Conservation (phyloP, 352 stramenopile species). For the Phytophthora tentaculata region DNA sequence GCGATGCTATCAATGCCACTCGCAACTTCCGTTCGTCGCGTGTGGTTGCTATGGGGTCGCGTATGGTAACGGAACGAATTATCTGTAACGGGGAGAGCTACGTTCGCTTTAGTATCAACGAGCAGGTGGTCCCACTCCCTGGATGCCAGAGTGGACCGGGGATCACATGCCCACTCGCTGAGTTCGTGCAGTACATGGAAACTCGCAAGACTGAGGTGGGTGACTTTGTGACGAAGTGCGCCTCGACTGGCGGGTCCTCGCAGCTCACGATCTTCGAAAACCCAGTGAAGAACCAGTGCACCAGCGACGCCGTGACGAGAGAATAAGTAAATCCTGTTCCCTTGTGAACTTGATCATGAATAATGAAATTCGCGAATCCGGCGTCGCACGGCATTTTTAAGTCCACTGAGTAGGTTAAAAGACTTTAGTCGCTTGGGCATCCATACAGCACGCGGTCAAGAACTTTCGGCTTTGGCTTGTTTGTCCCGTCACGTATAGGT, state of each 20-base stretch:
- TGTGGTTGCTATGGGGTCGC: slow-evolving; percentile 49
- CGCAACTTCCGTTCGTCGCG: slow-evolving; percentile 58
- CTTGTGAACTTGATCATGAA: no score
- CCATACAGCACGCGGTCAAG: no score
- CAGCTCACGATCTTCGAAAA: slow-evolving; percentile 54
- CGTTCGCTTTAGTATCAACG: slow-evolving; percentile 59
- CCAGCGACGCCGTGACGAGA: slow-evolving; percentile 16
- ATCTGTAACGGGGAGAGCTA: slow-evolving; percentile 46
- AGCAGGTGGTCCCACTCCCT: slow-evolving; percentile 49
- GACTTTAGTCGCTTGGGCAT: no score
- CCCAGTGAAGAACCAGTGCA: slow-evolving; percentile 51
- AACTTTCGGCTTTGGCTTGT: no score
- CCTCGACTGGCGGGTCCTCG: slow-evolving; percentile 40
- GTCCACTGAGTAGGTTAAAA: no score
- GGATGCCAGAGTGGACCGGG: slow-evolving; percentile 54
- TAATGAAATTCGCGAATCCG: no score
- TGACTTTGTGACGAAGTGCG: slow-evolving; percentile 54
- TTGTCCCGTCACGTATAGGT: not conserved
- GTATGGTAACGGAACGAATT: slow-evolving; percentile 54
- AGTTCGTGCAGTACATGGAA: slow-evolving; percentile 50
- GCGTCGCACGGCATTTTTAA: no score
- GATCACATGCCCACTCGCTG: slow-evolving; percentile 50
- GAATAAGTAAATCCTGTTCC: no score
- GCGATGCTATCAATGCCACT: slow-evolving; percentile 34
- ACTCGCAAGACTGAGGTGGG: slow-evolving; percentile 43